These are phyloP conservation scores for Syzygium malaccense DNA, from an alignment of 441 rosid species.

Conservation along the genomic window DNA sequence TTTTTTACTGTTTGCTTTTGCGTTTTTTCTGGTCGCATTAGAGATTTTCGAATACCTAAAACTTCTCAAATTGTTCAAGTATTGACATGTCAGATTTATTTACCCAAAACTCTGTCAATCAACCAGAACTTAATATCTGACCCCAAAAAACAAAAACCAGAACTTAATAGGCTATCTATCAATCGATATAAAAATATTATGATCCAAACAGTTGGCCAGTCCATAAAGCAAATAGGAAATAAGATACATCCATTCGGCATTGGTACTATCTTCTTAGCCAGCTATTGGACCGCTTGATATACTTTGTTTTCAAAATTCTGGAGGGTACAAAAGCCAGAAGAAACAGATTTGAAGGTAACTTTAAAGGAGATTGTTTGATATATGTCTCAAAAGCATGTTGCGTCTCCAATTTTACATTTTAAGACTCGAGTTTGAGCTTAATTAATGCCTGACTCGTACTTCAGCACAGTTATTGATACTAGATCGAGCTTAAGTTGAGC, in stretches of 20 bases:
- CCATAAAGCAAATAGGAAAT: neutral
- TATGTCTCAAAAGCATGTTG: neutral
- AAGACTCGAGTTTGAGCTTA: neutral
- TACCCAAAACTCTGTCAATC: neutral
- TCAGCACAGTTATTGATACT: neutral
- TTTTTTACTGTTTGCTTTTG: accelerated
- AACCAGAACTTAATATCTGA: neutral
- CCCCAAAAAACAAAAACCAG: neutral
- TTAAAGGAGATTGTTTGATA: neutral
- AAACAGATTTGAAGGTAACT: neutral
- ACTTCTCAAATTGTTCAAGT: neutral
- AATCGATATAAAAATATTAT: neutral
- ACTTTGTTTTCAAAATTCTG: neutral
- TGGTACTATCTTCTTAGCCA: neutral
- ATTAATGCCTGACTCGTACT: neutral
- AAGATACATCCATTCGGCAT: neutral
- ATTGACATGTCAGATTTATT: neutral
- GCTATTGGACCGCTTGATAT: neutral
- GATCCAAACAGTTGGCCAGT: neutral
- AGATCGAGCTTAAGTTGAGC: neutral
- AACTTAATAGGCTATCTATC: neutral
- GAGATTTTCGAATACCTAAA: neutral
- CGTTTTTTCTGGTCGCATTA: neutral
- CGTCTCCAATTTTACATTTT: neutral
- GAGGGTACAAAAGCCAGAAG: neutral